Conservation (phyloP, 2,329 filamentous ascomycete species). For the Samsoniella hepiali region DNA sequence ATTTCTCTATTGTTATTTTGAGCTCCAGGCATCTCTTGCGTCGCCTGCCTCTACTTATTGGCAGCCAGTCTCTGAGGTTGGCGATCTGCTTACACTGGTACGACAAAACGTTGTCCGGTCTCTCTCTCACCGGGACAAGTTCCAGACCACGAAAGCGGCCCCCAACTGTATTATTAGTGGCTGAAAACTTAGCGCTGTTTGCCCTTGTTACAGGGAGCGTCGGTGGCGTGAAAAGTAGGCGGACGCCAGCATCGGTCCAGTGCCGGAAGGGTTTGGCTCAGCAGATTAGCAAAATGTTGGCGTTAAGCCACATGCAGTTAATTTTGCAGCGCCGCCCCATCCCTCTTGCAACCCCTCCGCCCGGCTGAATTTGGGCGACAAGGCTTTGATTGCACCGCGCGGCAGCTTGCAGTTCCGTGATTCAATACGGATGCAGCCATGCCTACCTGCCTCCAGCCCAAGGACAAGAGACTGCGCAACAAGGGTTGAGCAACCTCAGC, state of each 20-base stretch:
- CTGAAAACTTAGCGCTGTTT: neutral
- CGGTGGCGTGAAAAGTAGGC: neutral
- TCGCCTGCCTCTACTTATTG: no score
- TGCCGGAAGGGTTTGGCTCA: neutral
- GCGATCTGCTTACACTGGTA: no score
- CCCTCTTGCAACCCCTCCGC: neutral
- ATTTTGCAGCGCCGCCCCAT: neutral
- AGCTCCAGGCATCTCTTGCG: neutral
- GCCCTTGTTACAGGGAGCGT: neutral
- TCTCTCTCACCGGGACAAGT: neutral
- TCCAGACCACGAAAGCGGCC: neutral
- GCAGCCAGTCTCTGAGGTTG: no score
- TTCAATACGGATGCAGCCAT: neutral
- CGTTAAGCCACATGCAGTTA: conserved; percentile 10
- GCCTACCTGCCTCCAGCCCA: neutral
- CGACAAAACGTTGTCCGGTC: neutral
- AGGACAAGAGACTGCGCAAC: no score
- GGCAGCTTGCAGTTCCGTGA: neutral
- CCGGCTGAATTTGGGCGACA: neutral
- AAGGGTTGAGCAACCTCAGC: no score
- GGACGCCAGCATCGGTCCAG: neutral
- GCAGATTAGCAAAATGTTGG: neutral
- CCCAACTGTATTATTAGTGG: neutral
- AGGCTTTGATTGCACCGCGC: no score
- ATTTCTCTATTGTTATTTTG: neutral